Conservation (phyloP, 768 basidiomycete genomes). For the Pholiota molesta region DNA sequence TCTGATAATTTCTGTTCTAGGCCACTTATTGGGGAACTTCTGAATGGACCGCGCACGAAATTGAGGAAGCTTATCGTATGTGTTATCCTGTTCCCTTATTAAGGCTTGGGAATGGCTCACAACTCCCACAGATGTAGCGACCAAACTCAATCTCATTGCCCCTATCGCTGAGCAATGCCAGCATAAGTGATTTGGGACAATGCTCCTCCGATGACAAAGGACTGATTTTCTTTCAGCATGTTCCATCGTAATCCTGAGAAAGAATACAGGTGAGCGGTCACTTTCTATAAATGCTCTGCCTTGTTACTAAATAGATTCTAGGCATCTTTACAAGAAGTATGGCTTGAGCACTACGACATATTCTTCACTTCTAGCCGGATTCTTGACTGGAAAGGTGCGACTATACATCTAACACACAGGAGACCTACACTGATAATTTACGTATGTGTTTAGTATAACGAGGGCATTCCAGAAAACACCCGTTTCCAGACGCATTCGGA, state of each 20-base stretch:
- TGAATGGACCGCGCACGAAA: constrained; percentile 73
- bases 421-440: not conserved
- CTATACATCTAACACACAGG: not conserved
- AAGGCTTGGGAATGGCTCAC: not conserved
- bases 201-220: not conserved
- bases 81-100: constrained; percentile 2
- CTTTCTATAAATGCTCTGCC: not conserved
- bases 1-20: constrained; percentile 23
- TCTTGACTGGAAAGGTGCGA: constrained; percentile 75
- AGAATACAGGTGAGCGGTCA: constrained; percentile 59
- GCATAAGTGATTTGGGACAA: constrained; percentile 48
- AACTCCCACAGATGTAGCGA: constrained; percentile 56
- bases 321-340: constrained; percentile 68
- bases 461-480: constrained; percentile 72
- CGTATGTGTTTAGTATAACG: constrained; percentile 53
- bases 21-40: constrained; percentile 74
- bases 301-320: constrained; percentile 1
- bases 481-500: constrained; percentile 60
- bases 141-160: constrained; percentile 62
- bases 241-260: constrained; percentile 81
- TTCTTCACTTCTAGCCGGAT: constrained; percentile 68
- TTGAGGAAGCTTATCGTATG: constrained; percentile 64
- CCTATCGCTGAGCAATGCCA: constrained; percentile 81
- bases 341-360: constrained; percentile 70
- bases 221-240: constrained; percentile 46